phyloP scores from a whole-genome alignment of 1,139 yeast genomes.

The Hansenula sp. region DNA sequence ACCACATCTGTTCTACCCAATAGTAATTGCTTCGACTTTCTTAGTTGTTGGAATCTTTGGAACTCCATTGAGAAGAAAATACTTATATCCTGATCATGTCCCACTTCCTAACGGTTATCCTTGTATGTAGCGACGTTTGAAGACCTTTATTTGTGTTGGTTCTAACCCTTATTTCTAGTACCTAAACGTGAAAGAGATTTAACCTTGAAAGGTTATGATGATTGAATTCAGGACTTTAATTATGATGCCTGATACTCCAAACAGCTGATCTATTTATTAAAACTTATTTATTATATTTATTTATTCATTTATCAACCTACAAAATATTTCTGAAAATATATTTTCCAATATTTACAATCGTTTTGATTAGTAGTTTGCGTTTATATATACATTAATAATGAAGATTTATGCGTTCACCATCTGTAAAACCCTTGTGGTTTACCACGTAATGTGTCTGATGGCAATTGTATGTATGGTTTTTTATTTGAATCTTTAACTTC shows the following conservation, averaged over 20 bases:
- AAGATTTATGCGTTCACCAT: slow-evolving; percentile 33
- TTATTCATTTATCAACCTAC: neutral
- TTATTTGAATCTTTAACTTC: slow-evolving; percentile 36
- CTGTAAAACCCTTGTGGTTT: slow-evolving; percentile 43
- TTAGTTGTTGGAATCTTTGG: slow-evolving; percentile 57
- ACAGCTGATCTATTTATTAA: slow-evolving; percentile 8
- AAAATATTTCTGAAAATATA: neutral
- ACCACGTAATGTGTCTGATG: slow-evolving; percentile 40
- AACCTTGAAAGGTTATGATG: slow-evolving; percentile 53
- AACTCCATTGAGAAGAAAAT: slow-evolving; percentile 71
- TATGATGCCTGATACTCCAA: neutral
- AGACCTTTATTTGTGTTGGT: neutral
- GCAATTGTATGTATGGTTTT: slow-evolving; percentile 45
- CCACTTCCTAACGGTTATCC: slow-evolving; percentile 73
- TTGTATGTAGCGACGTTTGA: slow-evolving; percentile 15
- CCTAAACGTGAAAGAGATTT: slow-evolving; percentile 53
- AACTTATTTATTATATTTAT: slow-evolving; percentile 5
- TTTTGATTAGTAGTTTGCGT: neutral
- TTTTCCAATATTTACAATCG: neutral
- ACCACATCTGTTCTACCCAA: slow-evolving; percentile 76
- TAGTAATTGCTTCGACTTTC: slow-evolving; percentile 62
- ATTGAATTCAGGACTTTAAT: slow-evolving; percentile 19
- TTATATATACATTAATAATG: neutral
- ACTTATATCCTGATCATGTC: slow-evolving; percentile 60
- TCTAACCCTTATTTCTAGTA: slow-evolving; percentile 20